These are phyloP conservation scores for Corchorus olitorius DNA, from an alignment of 345 rosid genomes.

Conservation along the genomic window DNA sequence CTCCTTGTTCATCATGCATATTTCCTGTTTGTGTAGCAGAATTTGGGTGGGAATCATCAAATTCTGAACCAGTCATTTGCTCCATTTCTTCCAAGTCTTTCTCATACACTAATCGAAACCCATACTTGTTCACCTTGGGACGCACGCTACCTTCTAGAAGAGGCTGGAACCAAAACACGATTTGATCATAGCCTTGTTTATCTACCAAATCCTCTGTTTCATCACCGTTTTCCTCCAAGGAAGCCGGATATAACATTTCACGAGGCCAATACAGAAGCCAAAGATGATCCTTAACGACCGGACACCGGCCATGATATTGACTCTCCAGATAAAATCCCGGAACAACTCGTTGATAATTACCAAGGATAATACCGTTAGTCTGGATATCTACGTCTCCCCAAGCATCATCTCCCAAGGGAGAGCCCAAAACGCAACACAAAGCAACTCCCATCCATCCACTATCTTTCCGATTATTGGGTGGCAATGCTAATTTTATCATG, in stretches of 20 bases:
- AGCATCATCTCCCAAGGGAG: too few species aligned
- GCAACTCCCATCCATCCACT: neutral
- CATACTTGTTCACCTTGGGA: conserved; percentile 7
- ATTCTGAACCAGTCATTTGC: too few species aligned
- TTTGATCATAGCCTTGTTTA: neutral
- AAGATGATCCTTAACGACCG: neutral
- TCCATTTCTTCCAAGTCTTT: neutral
- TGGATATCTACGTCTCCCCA: too few species aligned
- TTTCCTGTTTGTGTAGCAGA: too few species aligned
- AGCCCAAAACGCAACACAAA: conserved; percentile 22
- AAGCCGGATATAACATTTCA: neutral
- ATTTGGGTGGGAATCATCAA: too few species aligned
- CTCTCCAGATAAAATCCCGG: too few species aligned
- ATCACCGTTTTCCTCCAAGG: neutral
- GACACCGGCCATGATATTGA: too few species aligned
- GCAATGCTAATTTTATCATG: neutral
- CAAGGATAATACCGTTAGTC: too few species aligned
- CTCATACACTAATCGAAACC: conserved; percentile 1
- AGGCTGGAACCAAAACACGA: neutral
- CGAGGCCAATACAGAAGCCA: neutral
- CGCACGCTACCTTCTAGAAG: neutral
- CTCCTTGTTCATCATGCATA: too few species aligned
- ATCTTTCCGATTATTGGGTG: conserved; percentile 9
- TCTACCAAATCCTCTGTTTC: neutral
- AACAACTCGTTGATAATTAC: too few species aligned